These are phyloP conservation scores for Immersiella caudata DNA, from an alignment of 495 filamentous ascomycete genomes.

Conservation along the genomic window DNA sequence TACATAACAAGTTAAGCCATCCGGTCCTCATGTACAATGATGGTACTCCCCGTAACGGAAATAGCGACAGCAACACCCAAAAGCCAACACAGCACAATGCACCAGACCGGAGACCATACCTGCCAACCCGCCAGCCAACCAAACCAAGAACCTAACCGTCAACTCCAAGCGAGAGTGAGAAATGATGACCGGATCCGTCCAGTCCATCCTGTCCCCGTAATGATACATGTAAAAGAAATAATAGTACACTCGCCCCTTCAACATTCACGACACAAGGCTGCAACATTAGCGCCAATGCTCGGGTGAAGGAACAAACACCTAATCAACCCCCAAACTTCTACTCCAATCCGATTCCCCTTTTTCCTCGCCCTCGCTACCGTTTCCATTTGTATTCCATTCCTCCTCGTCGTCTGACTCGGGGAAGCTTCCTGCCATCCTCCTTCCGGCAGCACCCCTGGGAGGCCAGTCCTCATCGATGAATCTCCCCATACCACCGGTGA, in stretches of 20 bases:
- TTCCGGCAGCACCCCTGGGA: neutral
- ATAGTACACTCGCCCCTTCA: neutral
- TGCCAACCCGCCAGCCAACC: neutral
- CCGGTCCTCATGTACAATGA: neutral
- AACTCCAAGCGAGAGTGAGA: slow-evolving; percentile 1
- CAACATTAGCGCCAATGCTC: too few relatives aligned
- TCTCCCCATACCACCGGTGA: neutral
- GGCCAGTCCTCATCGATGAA: slow-evolving; percentile 18
- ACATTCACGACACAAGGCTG: neutral
- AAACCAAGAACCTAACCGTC: neutral
- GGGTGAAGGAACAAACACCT: slow-evolving; percentile 11
- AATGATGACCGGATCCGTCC: neutral
- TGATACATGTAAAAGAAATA: neutral
- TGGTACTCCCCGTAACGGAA: neutral
- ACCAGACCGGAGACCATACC: neutral
- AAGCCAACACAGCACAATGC: neutral
- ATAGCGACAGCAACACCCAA: neutral
- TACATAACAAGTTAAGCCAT: neutral
- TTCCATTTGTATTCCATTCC: neutral
- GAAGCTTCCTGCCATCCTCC: slow-evolving; percentile 35
- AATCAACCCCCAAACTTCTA: slow-evolving; percentile 43
- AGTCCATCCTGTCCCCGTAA: neutral
- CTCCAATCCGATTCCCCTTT: slow-evolving; percentile 24
- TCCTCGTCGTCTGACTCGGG: slow-evolving; percentile 33
- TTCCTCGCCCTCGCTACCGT: slow-evolving; percentile 4